Base-by-base conservation (phyloP, 139 green algal species). In the Pleodorina starrii region DNA sequence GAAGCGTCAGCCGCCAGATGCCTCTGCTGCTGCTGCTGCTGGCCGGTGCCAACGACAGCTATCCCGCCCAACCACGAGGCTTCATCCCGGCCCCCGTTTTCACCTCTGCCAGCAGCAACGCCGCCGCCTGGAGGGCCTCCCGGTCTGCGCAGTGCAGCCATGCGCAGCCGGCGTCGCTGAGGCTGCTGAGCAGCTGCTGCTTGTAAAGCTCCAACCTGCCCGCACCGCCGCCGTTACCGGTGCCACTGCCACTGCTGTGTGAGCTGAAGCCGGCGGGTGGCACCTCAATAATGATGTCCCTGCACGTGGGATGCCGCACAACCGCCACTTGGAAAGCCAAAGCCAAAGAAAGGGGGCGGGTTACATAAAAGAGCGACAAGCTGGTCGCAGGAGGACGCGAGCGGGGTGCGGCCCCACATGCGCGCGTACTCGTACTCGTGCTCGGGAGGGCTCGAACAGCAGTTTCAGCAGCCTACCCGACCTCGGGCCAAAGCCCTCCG, bases 31-130 rank as follows among this genome's bases (percentile, higher is more conserved):
- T 7, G n/a, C 14, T 42, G 1, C 11, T 63, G 7, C 29, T 25
- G 9, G 14, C 42, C 42, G 40, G 3, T 36, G 14, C 16, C 42
- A 66, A 11, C 25, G 0, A 44, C 44, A 43, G 10, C 42, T 2
- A 63, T 25, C 27, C 42, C n/a, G 9, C n/a, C 29, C 9, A 23
- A 17, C 44, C 29, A 29, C 38, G 12, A 4, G 38, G n/a, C n/a
- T n/a, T n/a, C n/a, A n/a, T n/a, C n/a, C n/a, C n/a, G n/a, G n/a
- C n/a, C n/a, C n/a, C n/a, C 21, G 5, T 40, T 1, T 50, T 4
- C 38, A 85, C 78, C 78, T 85, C 29, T 6, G 51, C 51, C 1
- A 85, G 4, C 19, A 85, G 35, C 51, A 57, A 51, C 54, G 38
- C 38, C 2, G 78, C 78, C 35, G 36, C 78, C 35, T 57, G 36